Conservation (phyloP, 768 basidiomycete species). For the Lactarius deliciosus region DNA sequence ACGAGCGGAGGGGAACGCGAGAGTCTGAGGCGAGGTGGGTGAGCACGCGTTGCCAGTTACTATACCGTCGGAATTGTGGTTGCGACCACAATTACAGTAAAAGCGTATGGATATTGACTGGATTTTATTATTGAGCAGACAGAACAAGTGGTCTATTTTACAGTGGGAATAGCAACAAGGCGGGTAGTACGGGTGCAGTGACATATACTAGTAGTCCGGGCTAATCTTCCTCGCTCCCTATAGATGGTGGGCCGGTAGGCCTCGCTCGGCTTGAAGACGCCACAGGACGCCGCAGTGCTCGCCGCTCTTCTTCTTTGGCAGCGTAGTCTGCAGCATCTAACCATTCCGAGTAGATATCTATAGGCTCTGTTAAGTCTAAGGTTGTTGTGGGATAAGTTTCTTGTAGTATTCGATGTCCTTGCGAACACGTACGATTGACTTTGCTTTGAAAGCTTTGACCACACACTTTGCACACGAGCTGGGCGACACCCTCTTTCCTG, state of each 20-base stretch:
- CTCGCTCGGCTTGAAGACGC: constrained; percentile 52
- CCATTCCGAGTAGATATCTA: constrained; percentile 92
- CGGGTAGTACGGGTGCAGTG: constrained; percentile 3
- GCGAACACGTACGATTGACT: constrained; percentile 65
- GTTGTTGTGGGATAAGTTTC: constrained; percentile 18
- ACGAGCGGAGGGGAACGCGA: constrained; percentile 10
- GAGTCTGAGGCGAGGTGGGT: constrained; percentile 5
- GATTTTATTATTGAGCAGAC: constrained; percentile 6
- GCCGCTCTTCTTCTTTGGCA: constrained; percentile 54
- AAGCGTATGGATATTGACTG: constrained; percentile 18
- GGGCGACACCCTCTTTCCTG: constrained; percentile 80
- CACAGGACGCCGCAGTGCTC: constrained; percentile 48
- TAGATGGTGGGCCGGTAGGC: constrained; percentile 36
- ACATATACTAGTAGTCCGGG: background rate
- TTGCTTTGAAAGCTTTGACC: constrained; percentile 87
- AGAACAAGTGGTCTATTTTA: constrained; percentile 10
- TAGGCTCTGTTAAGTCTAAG: constrained; percentile 79
- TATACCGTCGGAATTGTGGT: background rate
- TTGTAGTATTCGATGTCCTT: constrained; percentile 22
- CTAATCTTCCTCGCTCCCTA: constrained; percentile 50
- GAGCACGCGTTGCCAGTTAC: constrained; percentile 17
- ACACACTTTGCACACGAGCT: constrained; percentile 79
- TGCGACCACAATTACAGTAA: constrained; percentile 23
- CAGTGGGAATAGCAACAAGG: constrained; percentile 10
- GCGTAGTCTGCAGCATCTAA: constrained; percentile 87